phyloP scores from a whole-genome alignment of 345 rosid genomes.

The Capsella bursapastoris region DNA sequence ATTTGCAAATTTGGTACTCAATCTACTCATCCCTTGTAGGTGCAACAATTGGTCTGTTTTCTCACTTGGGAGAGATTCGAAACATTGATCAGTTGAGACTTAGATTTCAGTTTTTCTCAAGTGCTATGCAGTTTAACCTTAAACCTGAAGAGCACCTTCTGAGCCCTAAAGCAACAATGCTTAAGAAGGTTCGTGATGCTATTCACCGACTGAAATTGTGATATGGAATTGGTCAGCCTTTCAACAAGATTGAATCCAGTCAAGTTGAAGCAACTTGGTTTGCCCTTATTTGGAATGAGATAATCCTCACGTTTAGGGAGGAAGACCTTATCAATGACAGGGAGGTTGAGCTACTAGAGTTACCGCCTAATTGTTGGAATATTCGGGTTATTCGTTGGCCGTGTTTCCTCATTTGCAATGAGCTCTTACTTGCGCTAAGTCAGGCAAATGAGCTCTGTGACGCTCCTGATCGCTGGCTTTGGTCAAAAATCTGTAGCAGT shows the following conservation, averaged over 20 bases:
- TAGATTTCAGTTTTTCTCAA: conserved; percentile 89
- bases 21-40: conserved; percentile 76
- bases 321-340: conserved; percentile 80
- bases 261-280: conserved; percentile 86
- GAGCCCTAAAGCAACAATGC: conserved; percentile 60
- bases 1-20: conserved; percentile 90
- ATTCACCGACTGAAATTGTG: conserved; percentile 74
- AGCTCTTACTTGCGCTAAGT: conserved; percentile 82
- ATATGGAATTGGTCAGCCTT: conserved; percentile 84
- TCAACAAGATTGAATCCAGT: conserved; percentile 79
- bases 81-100: conserved; percentile 84
- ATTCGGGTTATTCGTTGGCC: conserved; percentile 94
- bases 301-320: conserved; percentile 72
- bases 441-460: conserved; percentile 75
- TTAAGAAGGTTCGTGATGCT: conserved; percentile 80
- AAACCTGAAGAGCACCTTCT: conserved; percentile 68
- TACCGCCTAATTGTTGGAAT: conserved; percentile 84
- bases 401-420: conserved; percentile 81
- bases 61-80: conserved; percentile 92
- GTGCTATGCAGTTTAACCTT: conserved; percentile 92
- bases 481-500: conserved; percentile 75
- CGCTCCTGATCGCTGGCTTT: conserved; percentile 75
- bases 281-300: conserved; percentile 94
- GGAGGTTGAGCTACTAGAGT: conserved; percentile 80
- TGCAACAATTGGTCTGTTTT: conserved; percentile 66